Evolutionary conservation across 2,329 filamentous ascomycete genomes (phyloP).

Genomic region (Tympanopsis confertula): DNA sequence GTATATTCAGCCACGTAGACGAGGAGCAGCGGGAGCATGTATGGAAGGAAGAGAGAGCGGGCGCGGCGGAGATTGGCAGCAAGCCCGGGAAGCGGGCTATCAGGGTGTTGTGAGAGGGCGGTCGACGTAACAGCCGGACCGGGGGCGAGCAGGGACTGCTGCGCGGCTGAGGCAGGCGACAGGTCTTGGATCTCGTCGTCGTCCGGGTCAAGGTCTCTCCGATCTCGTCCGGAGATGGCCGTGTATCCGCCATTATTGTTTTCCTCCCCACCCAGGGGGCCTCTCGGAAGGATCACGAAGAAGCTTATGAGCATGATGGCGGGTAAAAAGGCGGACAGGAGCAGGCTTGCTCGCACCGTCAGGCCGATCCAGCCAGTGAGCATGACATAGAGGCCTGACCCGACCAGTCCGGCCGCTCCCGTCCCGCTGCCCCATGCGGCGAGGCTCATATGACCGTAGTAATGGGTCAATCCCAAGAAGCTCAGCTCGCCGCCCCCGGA

Average conservation of each 20-base stretch:
- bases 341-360: constrained; percentile 43
- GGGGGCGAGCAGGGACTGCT: constrained; percentile 35
- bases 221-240: constrained; percentile 18
- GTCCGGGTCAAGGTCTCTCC: constrained; percentile 22
- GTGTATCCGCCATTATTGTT: constrained; percentile 25
- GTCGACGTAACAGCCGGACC: constrained; percentile 25
- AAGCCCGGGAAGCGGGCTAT: constrained; percentile 20
- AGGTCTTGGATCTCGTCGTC: constrained; percentile 20
- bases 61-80: constrained; percentile 39
- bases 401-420: constrained; percentile 58
- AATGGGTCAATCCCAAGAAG: constrained; percentile 60
- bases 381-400: constrained; percentile 58
- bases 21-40: constrained; percentile 59
- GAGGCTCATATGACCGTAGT: constrained; percentile 56
- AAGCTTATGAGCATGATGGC: constrained; percentile 54
- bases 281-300: constrained; percentile 49
- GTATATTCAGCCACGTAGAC: constrained; percentile 67
- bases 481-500: constrained; percentile 57
- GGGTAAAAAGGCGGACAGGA: constrained; percentile 52
- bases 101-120: constrained; percentile 20
- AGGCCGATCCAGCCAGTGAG: constrained; percentile 54
- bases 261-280: constrained; percentile 33
- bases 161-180: constrained; percentile 26
- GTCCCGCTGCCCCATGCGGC: constrained; percentile 62
- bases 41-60: constrained; percentile 39